Evolutionary conservation across 495 filamentous ascomycete genomes (phyloP), one percentile per base, ranked within the genome.

Genomic region (Penicillium taxi): DNA sequence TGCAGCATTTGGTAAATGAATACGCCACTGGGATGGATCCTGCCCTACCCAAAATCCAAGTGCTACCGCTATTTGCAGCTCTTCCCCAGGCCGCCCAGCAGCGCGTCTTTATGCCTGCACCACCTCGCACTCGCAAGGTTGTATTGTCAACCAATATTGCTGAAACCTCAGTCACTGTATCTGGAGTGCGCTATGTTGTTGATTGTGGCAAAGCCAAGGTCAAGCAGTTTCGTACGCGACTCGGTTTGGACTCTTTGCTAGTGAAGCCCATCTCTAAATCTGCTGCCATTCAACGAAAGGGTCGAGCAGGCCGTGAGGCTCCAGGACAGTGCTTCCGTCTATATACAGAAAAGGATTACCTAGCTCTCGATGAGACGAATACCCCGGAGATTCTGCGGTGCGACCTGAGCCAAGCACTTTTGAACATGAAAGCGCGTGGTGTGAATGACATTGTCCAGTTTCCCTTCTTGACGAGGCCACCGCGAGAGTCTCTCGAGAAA

Each of bases 71-170:
- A 1, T 86, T 84, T 44, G 81, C 82, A 13, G 80, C 79, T 9
- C 67, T 86, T 6, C 74, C 82, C 6, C 82, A 88, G 39, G 69
- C 72, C 42, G 80, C 81, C 1, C 93, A 99, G 48, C 84, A 94
- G 47, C 70, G 77, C 13, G 84, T 89, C 16, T 99, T 99, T 53
- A 68, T 77, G 16, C 84, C 81, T 5, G 70, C 86, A 18, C 81
- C 84, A 1, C 73, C 76, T 7, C 68, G 70, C 13, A 94, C 83
- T 0, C 74, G 93, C 25, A 99, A 96, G 49, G 62, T 99, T 6
- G 86, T 99, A 8, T 70, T 99, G 2, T 76, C 88, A 0, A 99
- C 93, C 9, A 99, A 99, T 57, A 96, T 99, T 45, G 93, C 93
- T 15, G 93, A 99, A 52, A 96, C 93, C 0, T 99, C 93, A 1